Evolutionary conservation across 202 grass and related monocot genomes (phyloP), one percentile per base, ranked within the genome.

Genomic region (Zizania palustris): DNA sequence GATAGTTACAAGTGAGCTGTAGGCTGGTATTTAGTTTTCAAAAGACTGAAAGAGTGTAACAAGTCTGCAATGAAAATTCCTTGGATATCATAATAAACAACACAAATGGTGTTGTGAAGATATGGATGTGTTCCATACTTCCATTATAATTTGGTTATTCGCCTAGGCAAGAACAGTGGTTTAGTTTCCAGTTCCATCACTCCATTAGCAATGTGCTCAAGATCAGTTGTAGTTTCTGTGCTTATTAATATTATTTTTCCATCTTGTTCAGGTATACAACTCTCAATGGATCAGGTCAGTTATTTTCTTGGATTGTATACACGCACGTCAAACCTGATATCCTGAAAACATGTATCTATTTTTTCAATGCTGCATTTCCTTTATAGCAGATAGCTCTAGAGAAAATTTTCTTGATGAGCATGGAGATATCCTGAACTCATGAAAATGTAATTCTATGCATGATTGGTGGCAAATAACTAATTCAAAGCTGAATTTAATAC

Each of bases 261-360:
- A 37, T 22, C 60, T 7, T 74, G 82, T 87, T 67, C 88, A 97
- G 90, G 93, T 63, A 97, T 97, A 79, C 91, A 88, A 3, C 86
- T 97, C 28, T 59, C 77, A 6, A 75, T 97, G 71, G 93, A 97
- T 71, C 90, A 97, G 93, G 93, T 97, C 28, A 67, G 77, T 67
- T 20, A 71, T 66, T 38, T 65, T 3, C 3, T 43, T 65, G 13
- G 12, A 5, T 33, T 34, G 2, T 64, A n/a, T 59, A 16, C 11
- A 18, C 7, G 3, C n/a, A 45, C 34, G 67, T 5, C 3, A 55
- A 62, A 46, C 16, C 65, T 62, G 1, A n/a, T 73, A 35, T 45
- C 56, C 10, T 78, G 22, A 41, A 60, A 41, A 74, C 22, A 16
- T 46, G 5, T 12, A 69, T 69, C 18, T 40, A 63, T 56, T 14